Evolutionary conservation across 768 basidiomycete genomes (phyloP), one percentile per base, ranked within the genome.

Genomic region (Coprinopsis sp.): DNA sequence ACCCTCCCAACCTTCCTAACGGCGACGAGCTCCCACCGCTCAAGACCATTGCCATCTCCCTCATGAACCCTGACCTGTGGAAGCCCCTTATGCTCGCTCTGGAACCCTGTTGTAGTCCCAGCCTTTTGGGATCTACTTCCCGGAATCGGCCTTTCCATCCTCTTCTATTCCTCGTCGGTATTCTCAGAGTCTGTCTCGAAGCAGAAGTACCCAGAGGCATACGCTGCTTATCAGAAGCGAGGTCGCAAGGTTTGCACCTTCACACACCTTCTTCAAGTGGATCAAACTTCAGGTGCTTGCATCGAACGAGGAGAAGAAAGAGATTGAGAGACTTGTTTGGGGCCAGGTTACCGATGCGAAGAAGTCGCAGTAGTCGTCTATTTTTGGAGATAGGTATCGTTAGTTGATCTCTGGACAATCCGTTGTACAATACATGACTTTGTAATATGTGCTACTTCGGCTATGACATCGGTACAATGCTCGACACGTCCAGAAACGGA

Each of bases 181-280:
- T 85, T 84, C 64, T 89, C 91, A 0, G 94, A 97, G 67, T 72
- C 73, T 29, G 92, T 97, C 56, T 82, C 89, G 4, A 53, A 58
- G 25, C 62, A 71, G 39, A 96, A 96, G 61, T 92, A 91, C 58
- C 78, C 84, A 2, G 64, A 64, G 13, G 75, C 69, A 3, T 96
- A 95, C 63, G 58, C 59, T 4, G 77, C 81, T 3, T 96, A 94
- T 62, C 81, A 82, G 57, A 59, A 70, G 47, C 78, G 91, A 18
- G 91, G n/a, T 95, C 3, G 82, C 77, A 11, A 91, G 91, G 85
- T 94, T 95, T 58, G 63, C 77, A 25, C 77, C 67, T 0, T 6
- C 59, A 6, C 52, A 36, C n/a, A 58, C 60, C 1, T 22, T 53
- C 6, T 7, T 47, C 21, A 58, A 55, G 39, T 29, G 30, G 4